Evolutionary conservation across 208 protist species (phyloP).

Genomic region (Leishmania turanica): DNA sequence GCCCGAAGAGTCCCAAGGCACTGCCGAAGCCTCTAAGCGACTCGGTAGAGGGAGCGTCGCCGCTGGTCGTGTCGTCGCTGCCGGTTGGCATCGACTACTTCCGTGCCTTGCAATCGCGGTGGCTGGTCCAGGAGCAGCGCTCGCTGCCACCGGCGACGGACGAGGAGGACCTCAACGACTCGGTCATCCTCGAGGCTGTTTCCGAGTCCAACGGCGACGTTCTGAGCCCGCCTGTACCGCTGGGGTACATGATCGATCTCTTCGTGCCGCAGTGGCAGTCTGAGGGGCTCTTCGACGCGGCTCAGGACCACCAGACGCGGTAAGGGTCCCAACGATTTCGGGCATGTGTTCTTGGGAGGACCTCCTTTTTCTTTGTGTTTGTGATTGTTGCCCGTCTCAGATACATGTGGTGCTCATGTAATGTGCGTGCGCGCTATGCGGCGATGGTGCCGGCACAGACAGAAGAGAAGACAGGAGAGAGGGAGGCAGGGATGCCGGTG

Average conservation of each 20-base stretch:
- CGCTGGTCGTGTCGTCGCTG: constrained; percentile 21
- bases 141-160: constrained; percentile 33
- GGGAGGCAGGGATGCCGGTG: too few relatives aligned
- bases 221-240: constrained; percentile 60
- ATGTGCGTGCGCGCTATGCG: neutral
- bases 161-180: constrained; percentile 48
- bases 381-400: neutral
- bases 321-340: neutral
- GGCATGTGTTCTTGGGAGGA: neutral
- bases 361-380: neutral
- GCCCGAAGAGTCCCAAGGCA: constrained; percentile 4
- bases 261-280: constrained; percentile 72
- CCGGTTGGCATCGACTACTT: constrained; percentile 65
- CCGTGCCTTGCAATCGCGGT: constrained; percentile 44
- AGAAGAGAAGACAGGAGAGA: neutral
- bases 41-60: neutral
- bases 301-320: constrained; percentile 14
- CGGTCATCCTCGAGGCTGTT: constrained; percentile 46
- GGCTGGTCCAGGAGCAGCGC: constrained; percentile 26
- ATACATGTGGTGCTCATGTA: neutral
- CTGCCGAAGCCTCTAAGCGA: neutral
- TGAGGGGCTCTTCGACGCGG: constrained; percentile 59
- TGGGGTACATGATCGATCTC: constrained; percentile 70
- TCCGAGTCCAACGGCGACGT: constrained; percentile 28
- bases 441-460: neutral